phyloP scores from a whole-genome alignment of 768 basidiomycete species.

The Pleurotus cornucopiae region DNA sequence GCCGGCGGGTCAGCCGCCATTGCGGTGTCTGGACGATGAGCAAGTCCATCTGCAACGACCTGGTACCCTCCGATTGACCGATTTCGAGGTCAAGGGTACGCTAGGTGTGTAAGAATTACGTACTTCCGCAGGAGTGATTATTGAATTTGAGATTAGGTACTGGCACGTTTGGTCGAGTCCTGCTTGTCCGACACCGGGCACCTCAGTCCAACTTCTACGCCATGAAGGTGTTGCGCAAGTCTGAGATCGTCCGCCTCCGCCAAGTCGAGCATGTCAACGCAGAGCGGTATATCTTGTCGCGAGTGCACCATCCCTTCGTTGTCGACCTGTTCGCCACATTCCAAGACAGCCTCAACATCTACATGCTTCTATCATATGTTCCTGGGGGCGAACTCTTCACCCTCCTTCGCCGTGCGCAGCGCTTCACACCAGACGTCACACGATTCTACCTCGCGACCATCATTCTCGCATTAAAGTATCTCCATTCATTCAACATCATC shows the following conservation, averaged over 20 bases:
- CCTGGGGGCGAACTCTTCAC: constrained; percentile 98
- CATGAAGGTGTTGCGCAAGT: constrained; percentile 86
- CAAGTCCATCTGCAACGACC: constrained; percentile 54
- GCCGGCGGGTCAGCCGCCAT: constrained; percentile 33
- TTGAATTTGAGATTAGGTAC: constrained; percentile 54
- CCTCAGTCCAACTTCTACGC: constrained; percentile 64
- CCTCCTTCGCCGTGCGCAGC: constrained; percentile 87
- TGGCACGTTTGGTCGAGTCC: constrained; percentile 92
- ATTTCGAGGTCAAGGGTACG: constrained; percentile 80
- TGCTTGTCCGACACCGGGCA: constrained; percentile 76
- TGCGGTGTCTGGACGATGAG: constrained; percentile 66
- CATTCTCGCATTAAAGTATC: constrained; percentile 89
- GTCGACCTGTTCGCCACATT: constrained; percentile 95
- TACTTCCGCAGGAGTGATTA: constrained; percentile 1
- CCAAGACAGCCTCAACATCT: constrained; percentile 94
- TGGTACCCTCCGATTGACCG: constrained; percentile 61
- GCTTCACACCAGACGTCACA: constrained; percentile 96
- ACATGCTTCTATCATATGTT: constrained; percentile 96
- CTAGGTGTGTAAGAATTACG: constrained; percentile 45
- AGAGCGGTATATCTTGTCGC: constrained; percentile 89
- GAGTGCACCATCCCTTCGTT: constrained; percentile 91
- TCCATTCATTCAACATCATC: constrained; percentile 96
- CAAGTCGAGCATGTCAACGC: constrained; percentile 99
- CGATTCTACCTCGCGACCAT: constrained; percentile 97
- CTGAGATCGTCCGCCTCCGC: constrained; percentile 81